phyloP scores from a whole-genome alignment of 768 basidiomycete species.

The Zangia roseola region DNA sequence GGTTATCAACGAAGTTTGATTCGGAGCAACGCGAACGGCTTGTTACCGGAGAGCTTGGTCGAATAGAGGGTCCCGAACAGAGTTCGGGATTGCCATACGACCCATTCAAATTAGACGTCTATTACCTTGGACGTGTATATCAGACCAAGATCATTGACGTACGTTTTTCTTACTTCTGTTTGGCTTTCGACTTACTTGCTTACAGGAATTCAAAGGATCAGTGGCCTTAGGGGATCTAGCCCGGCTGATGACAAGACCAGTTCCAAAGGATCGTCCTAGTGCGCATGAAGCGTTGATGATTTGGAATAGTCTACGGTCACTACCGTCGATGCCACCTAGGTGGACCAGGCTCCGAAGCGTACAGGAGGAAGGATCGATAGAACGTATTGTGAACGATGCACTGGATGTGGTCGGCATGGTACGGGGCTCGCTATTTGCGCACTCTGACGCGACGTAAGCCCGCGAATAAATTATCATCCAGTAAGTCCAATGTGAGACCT shows the following conservation, averaged over 20 bases:
- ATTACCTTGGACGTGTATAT: conserved; percentile 26
- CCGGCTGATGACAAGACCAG: conserved; percentile 1
- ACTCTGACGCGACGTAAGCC: not conserved
- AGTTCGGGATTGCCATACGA: conserved; percentile 19
- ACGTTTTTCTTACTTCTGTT: no score
- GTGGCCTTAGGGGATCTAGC: conserved; percentile 1
- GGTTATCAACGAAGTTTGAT: conserved; percentile 28
- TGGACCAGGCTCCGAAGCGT: conserved; percentile 10
- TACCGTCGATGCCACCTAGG: conserved; percentile 1
- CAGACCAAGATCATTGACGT: conserved; percentile 16
- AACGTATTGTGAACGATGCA: conserved; percentile 14
- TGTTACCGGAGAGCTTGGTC: conserved; percentile 7
- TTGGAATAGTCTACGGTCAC: conserved; percentile 7
- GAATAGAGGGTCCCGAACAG: conserved; percentile 26
- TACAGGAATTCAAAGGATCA: conserved; percentile 9
- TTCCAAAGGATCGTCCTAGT: conserved; percentile 6
- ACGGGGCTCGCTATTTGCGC: not conserved
- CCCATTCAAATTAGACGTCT: conserved; percentile 32
- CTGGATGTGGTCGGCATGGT: conserved; percentile 13
- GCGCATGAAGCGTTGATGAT: not conserved
- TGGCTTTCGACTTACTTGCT: no score
- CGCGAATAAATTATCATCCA: not conserved
- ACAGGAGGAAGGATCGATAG: conserved; percentile 10
- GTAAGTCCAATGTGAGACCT: no score
- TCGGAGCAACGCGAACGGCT: conserved; percentile 4